Evolutionary conservation across 805 yeast species (phyloP), one percentile per base, ranked within the genome.

Genomic region (Saturnispora diversa): DNA sequence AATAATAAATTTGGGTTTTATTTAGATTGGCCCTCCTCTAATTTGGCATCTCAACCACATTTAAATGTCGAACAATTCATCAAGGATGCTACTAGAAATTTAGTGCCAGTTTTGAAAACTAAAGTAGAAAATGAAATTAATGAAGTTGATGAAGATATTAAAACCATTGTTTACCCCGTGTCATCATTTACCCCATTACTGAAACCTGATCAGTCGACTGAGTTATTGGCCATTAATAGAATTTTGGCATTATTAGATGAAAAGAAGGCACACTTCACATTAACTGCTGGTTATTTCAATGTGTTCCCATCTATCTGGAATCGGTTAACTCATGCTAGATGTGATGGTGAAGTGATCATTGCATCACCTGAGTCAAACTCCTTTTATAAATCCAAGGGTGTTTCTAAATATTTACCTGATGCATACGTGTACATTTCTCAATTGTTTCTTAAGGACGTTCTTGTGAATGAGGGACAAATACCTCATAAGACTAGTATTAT

Each of bases 211-310:
- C 62, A 68, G 31, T 86, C 96, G 1, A 92, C 97, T 0, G 98
- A 92, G 55, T 78, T 80, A 48, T 78, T 78, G 6, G 76, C 84
- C 0, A 63, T 90, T 24, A 59, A 83, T 29, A 63, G 80, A 23
- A 58, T 84, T 4, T 64, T 84, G 31, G 70, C 84, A 3, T 69
- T 68, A 44, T 64, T 75, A 37, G 75, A 75, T 51, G 65, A 76
- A 30, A 69, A 76, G 20, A 53, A 62, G 10, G 69, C 79, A 21
- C 69, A 68, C 39, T 90, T 95, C 94, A 73, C 84, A 48, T 80
- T 92, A 52, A 92, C 98, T 0, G 96, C 97, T 0, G 98, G 98
- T 2, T 92, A 92, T 58, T 92, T 92, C 67, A 92, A 92, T 59
- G 80, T 92, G 76, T 74, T 80, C 29, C 84, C 94, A 1, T 77